phyloP scores from a whole-genome alignment of 441 rosid species.

The Populus hybrid region DNA sequence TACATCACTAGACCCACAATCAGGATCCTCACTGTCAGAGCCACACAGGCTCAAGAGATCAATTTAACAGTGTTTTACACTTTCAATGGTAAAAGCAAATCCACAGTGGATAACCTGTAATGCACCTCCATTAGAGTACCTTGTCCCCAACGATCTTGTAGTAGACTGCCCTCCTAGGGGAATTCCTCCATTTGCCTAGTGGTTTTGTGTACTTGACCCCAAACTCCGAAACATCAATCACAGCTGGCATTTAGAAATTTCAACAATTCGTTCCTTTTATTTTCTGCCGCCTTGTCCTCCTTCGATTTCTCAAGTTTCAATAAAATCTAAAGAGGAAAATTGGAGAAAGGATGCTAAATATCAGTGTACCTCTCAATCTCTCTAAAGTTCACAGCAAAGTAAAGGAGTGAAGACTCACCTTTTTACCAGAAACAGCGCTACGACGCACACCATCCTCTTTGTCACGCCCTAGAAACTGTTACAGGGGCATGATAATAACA shows the following conservation, averaged over 20 bases:
- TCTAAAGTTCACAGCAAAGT: neutral
- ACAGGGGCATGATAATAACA: neutral
- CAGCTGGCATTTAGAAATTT: slow-evolving; percentile 95
- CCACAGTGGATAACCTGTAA: neutral
- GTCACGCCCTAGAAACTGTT: slow-evolving; percentile 74
- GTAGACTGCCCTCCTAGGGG: neutral
- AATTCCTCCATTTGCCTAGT: neutral
- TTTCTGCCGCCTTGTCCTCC: slow-evolving; percentile 91
- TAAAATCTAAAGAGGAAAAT: slow-evolving; percentile 50
- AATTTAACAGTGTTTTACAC: neutral
- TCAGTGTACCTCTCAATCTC: neutral
- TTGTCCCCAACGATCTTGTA: neutral
- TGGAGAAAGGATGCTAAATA: neutral
- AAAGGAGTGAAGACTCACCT: slow-evolving; percentile 39
- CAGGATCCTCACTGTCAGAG: neutral
- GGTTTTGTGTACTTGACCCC: neutral
- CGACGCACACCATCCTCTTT: slow-evolving; percentile 79
- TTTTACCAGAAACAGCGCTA: slow-evolving; percentile 96
- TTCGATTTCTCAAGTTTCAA: slow-evolving; percentile 90
- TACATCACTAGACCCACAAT: neutral
- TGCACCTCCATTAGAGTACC: neutral
- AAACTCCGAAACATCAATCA: slow-evolving; percentile 43
- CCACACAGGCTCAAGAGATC: neutral
- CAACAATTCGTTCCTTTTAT: slow-evolving; percentile 79
- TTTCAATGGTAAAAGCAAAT: slow-evolving; percentile 6